Conservation (phyloP, 148 eudicot genomes). For the Limonium bicolor region DNA sequence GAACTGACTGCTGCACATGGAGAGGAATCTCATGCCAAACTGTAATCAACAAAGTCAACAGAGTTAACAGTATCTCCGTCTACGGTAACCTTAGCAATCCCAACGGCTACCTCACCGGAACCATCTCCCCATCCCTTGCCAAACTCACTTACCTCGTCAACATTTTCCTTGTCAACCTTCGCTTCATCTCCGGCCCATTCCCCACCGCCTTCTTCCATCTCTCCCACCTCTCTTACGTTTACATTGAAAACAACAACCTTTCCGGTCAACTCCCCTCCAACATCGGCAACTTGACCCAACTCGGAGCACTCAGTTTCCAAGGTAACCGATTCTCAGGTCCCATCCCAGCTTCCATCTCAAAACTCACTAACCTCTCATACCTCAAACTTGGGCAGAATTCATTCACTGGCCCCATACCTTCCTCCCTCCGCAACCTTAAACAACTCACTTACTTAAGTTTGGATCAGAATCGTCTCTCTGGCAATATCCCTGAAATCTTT, state of each 20-base stretch:
- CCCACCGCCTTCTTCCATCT: conserved; percentile 13
- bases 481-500: conserved; percentile 31
- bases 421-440: conserved; percentile 14
- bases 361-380: conserved; percentile 18
- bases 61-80: conserved; percentile 17
- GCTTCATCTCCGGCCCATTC: conserved; percentile 22
- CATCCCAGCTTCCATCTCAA: conserved; percentile 28
- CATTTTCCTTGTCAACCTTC: conserved; percentile 11
- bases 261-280: conserved; percentile 31
- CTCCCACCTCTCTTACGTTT: conserved; percentile 11
- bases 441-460: conserved; percentile 11
- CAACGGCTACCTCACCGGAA: conserved; percentile 18
- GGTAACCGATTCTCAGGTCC: conserved; percentile 23
- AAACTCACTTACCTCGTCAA: conserved; percentile 15
- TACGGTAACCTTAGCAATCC: conserved; percentile 11
- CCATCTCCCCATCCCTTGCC: conserved; percentile 26
- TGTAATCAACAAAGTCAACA: conserved; percentile 6
- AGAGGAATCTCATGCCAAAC: conserved; percentile 14
- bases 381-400: conserved; percentile 26
- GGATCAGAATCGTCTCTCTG: conserved; percentile 19
- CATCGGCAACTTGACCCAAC: conserved; percentile 16
- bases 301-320: conserved; percentile 11
- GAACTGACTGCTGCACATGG: conserved; percentile 38
- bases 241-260: conserved; percentile 22
- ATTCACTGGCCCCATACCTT: conserved; percentile 25